Base-by-base conservation (phyloP, 306 rosid genomes). In the Rosa multiflora region DNA sequence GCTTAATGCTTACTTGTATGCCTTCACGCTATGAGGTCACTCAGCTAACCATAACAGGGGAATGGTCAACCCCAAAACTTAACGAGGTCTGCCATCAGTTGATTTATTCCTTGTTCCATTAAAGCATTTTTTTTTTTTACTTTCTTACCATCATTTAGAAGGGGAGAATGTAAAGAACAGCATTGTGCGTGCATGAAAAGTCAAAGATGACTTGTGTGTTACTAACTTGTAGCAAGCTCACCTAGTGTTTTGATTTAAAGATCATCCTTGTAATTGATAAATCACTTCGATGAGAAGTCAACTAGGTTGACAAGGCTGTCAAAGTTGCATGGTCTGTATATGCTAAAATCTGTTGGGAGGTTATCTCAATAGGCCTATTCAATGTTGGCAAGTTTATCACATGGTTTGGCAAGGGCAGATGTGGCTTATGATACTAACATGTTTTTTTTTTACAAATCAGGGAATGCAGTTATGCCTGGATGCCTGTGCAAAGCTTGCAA, bases 1-100 rank as follows among this genome's bases (percentile, higher is more conserved):
- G 92, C 82, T 59, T 96, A 74, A 87, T 86, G 91, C 88, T 96
- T 62, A 80, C 98, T 40, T 91, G 93, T 88, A 93, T 96, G 96
- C 97, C 98, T 62, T 89, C 97, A 74, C 97, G 94, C 66, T 90
- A 91, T 5, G 98, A 96, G 89, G 88, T 96, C 79, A 96, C 98
- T 86, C 99, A 96, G 79, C 91, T 95, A 63, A 88, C 90, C 18
- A 81, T 95, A 75, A 92, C 97, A 0, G 99, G 99, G 73, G 98
- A 93, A 80, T 96, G 99, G 99, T 93, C 98, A 73, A 82, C 94
- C 21, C 81, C 92, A 66, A 88, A 86, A 78, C 46, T 88, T 66
- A 80, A 80, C 5, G 86, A 88, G 90, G 92, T 88, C 70, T n/a
- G 49, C 58, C 82, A 23, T 29, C 44, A 56, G 11, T 68, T 29